These are phyloP conservation scores for Gymnopilus junonius DNA, from an alignment of 768 basidiomycete species.

Conservation along the genomic window DNA sequence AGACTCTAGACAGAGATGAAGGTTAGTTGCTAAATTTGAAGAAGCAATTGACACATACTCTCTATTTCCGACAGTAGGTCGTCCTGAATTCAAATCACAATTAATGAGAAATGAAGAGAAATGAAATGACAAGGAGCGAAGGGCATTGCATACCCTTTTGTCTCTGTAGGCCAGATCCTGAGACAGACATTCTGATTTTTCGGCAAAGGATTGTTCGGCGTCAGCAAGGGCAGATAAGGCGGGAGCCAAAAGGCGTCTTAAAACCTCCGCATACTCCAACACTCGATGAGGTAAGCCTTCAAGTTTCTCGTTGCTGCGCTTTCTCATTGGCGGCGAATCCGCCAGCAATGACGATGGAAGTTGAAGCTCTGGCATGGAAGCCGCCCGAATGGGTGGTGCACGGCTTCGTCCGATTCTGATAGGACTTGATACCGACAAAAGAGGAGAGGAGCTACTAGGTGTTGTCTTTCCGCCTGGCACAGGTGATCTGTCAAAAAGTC, in stretches of 20 bases:
- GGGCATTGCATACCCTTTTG: slow-evolving; percentile 1
- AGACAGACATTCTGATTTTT: neutral
- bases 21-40: neutral
- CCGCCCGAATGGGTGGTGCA: neutral
- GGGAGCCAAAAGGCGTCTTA: neutral
- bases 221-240: neutral
- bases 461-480: neutral
- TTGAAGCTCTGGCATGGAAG: slow-evolving; percentile 8
- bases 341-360: neutral
- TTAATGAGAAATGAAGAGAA: neutral
- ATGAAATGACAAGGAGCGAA: too few relatives aligned
- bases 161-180: neutral
- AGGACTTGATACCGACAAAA: neutral
- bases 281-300: slow-evolving; percentile 6
- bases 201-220: neutral
- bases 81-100: neutral
- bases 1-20: slow-evolving; percentile 1
- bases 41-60: slow-evolving; percentile 4
- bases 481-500: neutral
- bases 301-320: neutral
- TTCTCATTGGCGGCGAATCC: neutral
- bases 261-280: neutral
- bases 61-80: slow-evolving; percentile 4
- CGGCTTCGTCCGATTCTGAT: neutral
- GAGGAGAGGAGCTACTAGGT: neutral